phyloP scores from a whole-genome alignment of 2,329 filamentous ascomycete genomes.

The Phialophora macrospora region DNA sequence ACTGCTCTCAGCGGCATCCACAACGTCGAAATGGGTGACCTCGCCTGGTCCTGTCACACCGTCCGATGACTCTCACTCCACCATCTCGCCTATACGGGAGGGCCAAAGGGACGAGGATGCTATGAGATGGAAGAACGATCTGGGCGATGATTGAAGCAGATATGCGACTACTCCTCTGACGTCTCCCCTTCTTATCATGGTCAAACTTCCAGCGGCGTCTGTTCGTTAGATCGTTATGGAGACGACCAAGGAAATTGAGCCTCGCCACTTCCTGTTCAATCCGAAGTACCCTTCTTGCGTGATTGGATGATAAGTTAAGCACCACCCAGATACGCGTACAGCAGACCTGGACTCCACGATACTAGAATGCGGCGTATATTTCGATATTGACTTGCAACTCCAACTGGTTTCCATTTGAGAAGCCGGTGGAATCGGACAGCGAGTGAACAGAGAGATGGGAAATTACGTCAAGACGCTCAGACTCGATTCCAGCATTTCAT shows the following conservation, averaged over 20 bases:
- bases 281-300: not conserved
- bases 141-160: slow-evolving; percentile 21
- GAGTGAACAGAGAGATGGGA: not conserved
- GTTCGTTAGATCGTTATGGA: not conserved
- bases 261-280: not conserved
- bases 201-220: not conserved
- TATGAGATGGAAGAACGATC: slow-evolving; percentile 20
- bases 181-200: not conserved
- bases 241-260: not conserved
- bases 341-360: not conserved
- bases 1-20: slow-evolving; percentile 6
- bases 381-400: not conserved
- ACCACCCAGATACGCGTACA: not conserved
- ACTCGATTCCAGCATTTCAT: too few species aligned
- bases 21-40: not conserved
- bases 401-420: not conserved
- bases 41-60: slow-evolving; percentile 10
- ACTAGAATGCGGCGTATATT: not conserved
- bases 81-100: slow-evolving; percentile 10
- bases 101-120: not conserved
- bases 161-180: too few species aligned
- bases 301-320: not conserved
- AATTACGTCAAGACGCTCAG: too few species aligned
- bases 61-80: slow-evolving; percentile 8
- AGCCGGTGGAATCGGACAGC: not conserved